Evolutionary conservation across 345 rosid species (phyloP), one percentile per base, ranked within the genome.

Genomic region (Eucalyptus regnans): DNA sequence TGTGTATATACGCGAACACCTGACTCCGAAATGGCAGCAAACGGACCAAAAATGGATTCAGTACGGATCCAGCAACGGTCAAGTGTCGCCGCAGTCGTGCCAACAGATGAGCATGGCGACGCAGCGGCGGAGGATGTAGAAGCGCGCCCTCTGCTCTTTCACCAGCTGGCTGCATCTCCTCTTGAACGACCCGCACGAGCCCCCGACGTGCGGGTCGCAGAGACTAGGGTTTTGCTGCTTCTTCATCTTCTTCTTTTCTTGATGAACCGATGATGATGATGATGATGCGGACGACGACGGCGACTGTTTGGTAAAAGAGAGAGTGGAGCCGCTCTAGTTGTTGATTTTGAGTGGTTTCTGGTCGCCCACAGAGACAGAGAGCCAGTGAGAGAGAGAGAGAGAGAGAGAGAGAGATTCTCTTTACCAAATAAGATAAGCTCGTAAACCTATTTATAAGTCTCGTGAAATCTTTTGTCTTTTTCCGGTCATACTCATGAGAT

Each of bases 51-150:
- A 37, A 71, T 37, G 83, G 83, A 37, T 31, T 71, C 83, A 20
- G 44, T 10, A 71, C 13, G 25, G 81, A 71, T 37, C 41, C 81
- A 18, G 20, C 46, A 10, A 9, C 9, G 12, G 83, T 71, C 83
- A 71, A 18, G 83, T 18, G 83, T 71, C 83, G 46, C 83, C 46
- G 46, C 25, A 11, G 22, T 71, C 83, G 88, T 86, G 60, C 91
- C 91, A 90, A 37, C 88, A 86, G 43, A 90, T 56, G 88, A 90
- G 91, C 89, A 90, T 90, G 56, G 89, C 87, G 27, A 90, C 85
- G 37, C 91, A 90, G 27, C 91, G 89, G 41, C 86, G 88, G 58
- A 90, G 86, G 91, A 90, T 90, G 89, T 90, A 90, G 88, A 90
- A 86, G 60, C 88, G 54, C 17, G 91, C 88, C 86, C 85, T 90